Evolutionary conservation across 331 rosid species (phyloP).

Genomic region (Ulmus americana): DNA sequence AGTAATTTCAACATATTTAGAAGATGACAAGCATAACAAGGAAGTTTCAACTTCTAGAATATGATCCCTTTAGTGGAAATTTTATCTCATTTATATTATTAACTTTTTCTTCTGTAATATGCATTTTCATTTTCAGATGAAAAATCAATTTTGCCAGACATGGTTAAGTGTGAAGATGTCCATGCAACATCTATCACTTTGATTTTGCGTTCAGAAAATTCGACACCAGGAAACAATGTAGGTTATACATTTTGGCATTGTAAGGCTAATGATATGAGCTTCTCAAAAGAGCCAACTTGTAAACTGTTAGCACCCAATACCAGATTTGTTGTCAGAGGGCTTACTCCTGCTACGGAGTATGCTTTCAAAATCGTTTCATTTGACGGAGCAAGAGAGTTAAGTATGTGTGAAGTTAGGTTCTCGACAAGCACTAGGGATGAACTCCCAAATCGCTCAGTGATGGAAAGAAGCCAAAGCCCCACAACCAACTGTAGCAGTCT

Average conservation of each 20-base stretch:
- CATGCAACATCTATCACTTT: slow-evolving; percentile 59
- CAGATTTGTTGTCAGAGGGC: slow-evolving; percentile 46
- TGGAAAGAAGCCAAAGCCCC: slow-evolving; percentile 87
- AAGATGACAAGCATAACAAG: no score
- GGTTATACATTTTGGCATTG: slow-evolving; percentile 69
- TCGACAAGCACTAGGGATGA: slow-evolving; percentile 62
- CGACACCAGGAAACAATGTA: slow-evolving; percentile 30
- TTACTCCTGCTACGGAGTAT: slow-evolving; percentile 68
- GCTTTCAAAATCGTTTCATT: slow-evolving; percentile 46
- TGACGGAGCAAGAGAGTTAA: slow-evolving; percentile 35
- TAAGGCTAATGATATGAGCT: slow-evolving; percentile 44
- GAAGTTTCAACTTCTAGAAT: not conserved
- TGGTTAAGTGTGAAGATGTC: slow-evolving; percentile 72
- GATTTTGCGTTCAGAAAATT: slow-evolving; percentile 48
- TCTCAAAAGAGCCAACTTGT: slow-evolving; percentile 58
- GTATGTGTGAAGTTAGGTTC: slow-evolving; percentile 47
- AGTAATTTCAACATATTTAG: no score
- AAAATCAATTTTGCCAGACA: slow-evolving; percentile 38
- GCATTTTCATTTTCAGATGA: slow-evolving; percentile 46
- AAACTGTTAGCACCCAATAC: slow-evolving; percentile 42
- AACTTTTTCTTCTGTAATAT: slow-evolving; percentile 12
- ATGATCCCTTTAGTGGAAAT: not conserved
- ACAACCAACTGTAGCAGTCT: slow-evolving; percentile 85
- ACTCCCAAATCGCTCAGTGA: slow-evolving; percentile 47
- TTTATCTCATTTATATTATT: slow-evolving; percentile 5